A percentile compares a stretch with the other conserved stretches of the same genome.
Conservation (phyloP, 2,329 filamentous ascomycete species). For the Pezicula carpinea region DNA sequence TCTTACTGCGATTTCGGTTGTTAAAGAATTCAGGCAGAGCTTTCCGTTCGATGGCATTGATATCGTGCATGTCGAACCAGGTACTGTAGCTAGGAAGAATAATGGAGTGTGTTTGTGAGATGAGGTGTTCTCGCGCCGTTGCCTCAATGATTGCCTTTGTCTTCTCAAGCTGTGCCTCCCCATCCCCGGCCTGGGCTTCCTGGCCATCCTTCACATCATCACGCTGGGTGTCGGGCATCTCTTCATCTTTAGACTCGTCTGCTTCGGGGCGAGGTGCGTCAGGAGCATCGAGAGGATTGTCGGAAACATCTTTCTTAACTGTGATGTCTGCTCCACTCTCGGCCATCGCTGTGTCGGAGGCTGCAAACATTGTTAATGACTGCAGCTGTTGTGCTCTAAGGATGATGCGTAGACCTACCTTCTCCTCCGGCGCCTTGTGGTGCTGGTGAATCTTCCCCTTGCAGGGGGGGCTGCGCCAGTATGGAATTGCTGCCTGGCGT, state of each 20-base stretch:
- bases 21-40: constrained; percentile 98
- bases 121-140: constrained; percentile 84
- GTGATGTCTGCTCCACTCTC: constrained; percentile 36
- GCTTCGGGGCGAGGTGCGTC: constrained; percentile 59
- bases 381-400: constrained; percentile 4
- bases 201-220: constrained; percentile 46
- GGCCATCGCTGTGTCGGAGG: constrained; percentile 59
- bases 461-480: constrained; percentile 49
- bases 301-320: constrained; percentile 57
- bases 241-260: constrained; percentile 65
- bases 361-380: background rate
- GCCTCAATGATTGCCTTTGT: constrained; percentile 79
- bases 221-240: constrained; percentile 64
- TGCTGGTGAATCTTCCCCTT: constrained; percentile 34
- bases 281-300: constrained; percentile 67
- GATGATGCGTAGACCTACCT: constrained; percentile 34
- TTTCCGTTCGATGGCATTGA: constrained; percentile 90
- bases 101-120: constrained; percentile 91
- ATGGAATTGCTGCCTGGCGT: constrained; percentile 54
- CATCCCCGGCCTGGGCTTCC: constrained; percentile 35
- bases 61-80: constrained; percentile 97
- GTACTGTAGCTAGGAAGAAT: constrained; percentile 96
- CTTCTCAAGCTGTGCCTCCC: constrained; percentile 53
- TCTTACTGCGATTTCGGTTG: constrained; percentile 96
- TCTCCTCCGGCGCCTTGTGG: constrained; percentile 28